Percentiles rank a stretch among this genome's conserved stretches.
Conservation (phyloP, 306 rosid species). For the Leucaena leucocephala region DNA sequence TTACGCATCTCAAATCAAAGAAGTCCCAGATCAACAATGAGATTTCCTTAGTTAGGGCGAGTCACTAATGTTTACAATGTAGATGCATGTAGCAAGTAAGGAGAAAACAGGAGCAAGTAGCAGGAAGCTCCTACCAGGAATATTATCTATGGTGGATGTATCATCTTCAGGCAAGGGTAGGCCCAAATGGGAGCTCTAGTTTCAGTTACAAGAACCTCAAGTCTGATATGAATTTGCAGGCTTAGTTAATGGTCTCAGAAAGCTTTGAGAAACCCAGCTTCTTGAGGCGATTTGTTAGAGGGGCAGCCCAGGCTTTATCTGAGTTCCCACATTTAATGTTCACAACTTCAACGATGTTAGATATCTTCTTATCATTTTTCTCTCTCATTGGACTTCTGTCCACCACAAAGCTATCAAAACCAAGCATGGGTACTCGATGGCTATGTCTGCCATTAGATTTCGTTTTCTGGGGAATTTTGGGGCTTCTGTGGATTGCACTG, state of each 20-base stretch:
- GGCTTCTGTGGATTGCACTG: slow-evolving; percentile 48
- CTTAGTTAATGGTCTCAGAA: slow-evolving; percentile 70
- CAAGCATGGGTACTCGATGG: slow-evolving; percentile 71
- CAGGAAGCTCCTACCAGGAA: slow-evolving; percentile 59
- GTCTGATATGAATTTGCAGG: slow-evolving; percentile 56
- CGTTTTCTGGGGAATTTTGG: slow-evolving; percentile 50
- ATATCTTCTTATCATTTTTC: slow-evolving; percentile 59
- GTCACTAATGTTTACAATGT: slow-evolving; percentile 23
- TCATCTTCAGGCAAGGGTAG: slow-evolving; percentile 46
- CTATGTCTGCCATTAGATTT: slow-evolving; percentile 55
- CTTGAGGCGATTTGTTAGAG: slow-evolving; percentile 67
- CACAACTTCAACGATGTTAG: slow-evolving; percentile 72
- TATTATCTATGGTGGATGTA: slow-evolving; percentile 70
- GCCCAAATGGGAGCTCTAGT: slow-evolving; percentile 50
- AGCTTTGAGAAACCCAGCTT: slow-evolving; percentile 85
- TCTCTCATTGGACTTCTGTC: slow-evolving; percentile 54
- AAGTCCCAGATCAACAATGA: slow-evolving; percentile 37
- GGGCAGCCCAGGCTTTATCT: slow-evolving; percentile 74
- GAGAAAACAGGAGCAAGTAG: slow-evolving; percentile 58
- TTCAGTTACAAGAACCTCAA: slow-evolving; percentile 67
- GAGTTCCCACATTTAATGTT: slow-evolving; percentile 71
- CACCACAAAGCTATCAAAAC: slow-evolving; percentile 44
- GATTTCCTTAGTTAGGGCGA: slow-evolving; percentile 46
- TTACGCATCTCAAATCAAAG: slow-evolving; percentile 48
- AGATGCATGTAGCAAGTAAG: slow-evolving; percentile 43